Evolutionary conservation across 148 eudicot species (phyloP).

Genomic region (Spergularia marina): DNA sequence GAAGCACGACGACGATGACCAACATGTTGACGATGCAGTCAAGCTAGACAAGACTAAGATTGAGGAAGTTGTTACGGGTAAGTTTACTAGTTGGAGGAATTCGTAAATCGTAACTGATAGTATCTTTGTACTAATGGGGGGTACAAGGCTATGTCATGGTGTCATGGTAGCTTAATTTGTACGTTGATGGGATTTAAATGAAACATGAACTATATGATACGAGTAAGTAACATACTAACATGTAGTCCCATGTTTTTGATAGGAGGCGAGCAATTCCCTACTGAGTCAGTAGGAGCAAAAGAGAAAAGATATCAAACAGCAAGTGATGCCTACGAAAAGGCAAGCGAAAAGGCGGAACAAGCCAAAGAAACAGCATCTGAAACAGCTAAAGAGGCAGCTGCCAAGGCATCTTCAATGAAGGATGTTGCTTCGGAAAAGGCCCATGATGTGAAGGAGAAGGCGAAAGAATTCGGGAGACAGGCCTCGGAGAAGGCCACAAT

Average conservation of each 20-base stretch:
- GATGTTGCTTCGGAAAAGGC: constrained; percentile 18
- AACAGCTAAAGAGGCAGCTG: constrained; percentile 9
- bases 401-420: constrained; percentile 17
- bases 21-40: not conserved
- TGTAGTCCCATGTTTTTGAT: not conserved
- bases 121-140: no score
- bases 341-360: constrained; percentile 20
- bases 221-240: no score
- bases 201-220: no score
- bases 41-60: constrained; percentile 25
- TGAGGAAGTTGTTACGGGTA: constrained; percentile 25
- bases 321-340: constrained; percentile 13
- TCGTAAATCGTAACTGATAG: no score
- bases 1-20: constrained; percentile 18
- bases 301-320: constrained; percentile 17
- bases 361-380: constrained; percentile 17
- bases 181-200: no score
- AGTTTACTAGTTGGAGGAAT: no score
- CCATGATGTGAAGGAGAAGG: constrained; percentile 22
- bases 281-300: not conserved
- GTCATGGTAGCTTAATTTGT: no score
- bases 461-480: constrained; percentile 9
- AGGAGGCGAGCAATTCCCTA: constrained; percentile 9
- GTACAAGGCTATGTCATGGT: no score
- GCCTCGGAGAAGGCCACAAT: constrained; percentile 14